Conservation (phyloP, 495 filamentous ascomycete genomes). For the Cercophora newfieldiana region DNA sequence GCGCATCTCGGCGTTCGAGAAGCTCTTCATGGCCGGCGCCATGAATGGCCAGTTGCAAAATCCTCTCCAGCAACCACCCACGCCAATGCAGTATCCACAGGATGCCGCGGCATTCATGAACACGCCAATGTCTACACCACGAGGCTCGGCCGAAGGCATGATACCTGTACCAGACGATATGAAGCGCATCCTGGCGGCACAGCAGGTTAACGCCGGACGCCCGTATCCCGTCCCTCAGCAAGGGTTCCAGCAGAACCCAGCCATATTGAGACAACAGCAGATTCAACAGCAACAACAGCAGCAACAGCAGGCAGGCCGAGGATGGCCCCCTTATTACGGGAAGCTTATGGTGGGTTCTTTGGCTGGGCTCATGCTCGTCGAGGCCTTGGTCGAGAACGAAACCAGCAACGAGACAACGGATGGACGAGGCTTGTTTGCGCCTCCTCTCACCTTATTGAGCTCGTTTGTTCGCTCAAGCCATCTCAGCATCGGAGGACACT, state of each 20-base stretch:
- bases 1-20: constrained; percentile 67
- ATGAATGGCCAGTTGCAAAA: constrained; percentile 50
- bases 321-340: constrained; percentile 54
- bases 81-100: constrained; percentile 49
- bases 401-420: constrained; percentile 58
- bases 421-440: constrained; percentile 67
- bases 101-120: constrained; percentile 36
- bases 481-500: constrained; percentile 51
- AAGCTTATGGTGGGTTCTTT: constrained; percentile 91
- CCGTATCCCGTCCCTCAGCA: constrained; percentile 47
- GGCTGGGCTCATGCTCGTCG: constrained; percentile 86
- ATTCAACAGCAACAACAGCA: constrained; percentile 48
- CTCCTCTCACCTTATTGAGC: constrained; percentile 60
- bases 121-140: constrained; percentile 35
- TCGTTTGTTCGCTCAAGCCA: constrained; percentile 41
- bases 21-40: constrained; percentile 61
- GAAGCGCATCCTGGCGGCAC: constrained; percentile 61
- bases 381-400: constrained; percentile 64
- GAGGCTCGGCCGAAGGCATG: constrained; percentile 58
- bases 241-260: constrained; percentile 36
- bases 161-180: constrained; percentile 79
- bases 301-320: constrained; percentile 40
- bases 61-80: constrained; percentile 47
- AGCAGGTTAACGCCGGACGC: constrained; percentile 42
- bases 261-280: constrained; percentile 48